Evolutionary conservation across 1,284 basidiomycete species (phyloP), one percentile per base, ranked within the genome.

Genomic region (Pyrrhoderma lamaoense): DNA sequence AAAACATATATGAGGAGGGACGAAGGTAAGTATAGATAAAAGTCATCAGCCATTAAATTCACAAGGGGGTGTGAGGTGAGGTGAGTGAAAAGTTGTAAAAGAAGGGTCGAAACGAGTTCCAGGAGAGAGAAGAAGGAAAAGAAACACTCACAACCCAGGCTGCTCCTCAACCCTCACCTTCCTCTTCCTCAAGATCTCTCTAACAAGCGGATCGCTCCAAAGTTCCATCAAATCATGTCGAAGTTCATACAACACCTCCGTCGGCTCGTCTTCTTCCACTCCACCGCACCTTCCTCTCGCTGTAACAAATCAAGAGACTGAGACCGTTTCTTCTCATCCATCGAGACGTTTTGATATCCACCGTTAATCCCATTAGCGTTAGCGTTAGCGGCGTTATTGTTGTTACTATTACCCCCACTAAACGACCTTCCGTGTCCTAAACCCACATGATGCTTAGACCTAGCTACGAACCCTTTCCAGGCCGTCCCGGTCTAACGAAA

Each of bases 141-240:
- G n/a, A 40, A 36, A 36, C 3, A 73, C 80, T 64, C 58, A 84
- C 81, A 87, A 87, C 18, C 85, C 84, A 8, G 82, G 73, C 19
- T 70, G 70, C 37, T 79, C 70, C 54, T 81, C 75, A 60, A 86
- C 61, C 22, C 69, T 62, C 1, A 84, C 61, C 2, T 72, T 69
- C 43, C 71, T 68, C 52, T 68, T 68, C 22, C 62, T 62, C 48
- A 88, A 60, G 54, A 83, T 67, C 19, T 73, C 70, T 53, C 70
- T 71, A 0, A 85, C 72, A 1, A 67, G 68, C 1, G 67, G 56
- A 54, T 85, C 79, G 18, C 68, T 67, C 85, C 85, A 87, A 4
- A 88, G 64, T 7, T 69, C 64, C 16, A 75, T 65, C 42, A 87
- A 80, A 56, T 85, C 81, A 4, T 79, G 72, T n/a, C 73, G 71